These are phyloP conservation scores for Alnus rubra DNA, from an alignment of 306 rosid species.

Conservation along the genomic window DNA sequence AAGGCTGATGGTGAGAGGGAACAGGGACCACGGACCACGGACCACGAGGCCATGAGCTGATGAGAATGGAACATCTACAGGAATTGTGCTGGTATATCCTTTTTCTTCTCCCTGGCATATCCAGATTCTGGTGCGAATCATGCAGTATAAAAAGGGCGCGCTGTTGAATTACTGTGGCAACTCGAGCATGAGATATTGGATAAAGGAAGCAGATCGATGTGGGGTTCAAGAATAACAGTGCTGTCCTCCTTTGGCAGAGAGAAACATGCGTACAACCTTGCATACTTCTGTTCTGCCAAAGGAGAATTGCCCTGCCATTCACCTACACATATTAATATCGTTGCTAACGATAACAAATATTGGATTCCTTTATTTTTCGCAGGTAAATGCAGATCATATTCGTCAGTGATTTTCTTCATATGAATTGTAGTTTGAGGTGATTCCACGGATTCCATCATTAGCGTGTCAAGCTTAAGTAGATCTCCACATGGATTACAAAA, in stretches of 20 bases:
- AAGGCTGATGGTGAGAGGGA: constrained; percentile 19
- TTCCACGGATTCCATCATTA: too few species aligned
- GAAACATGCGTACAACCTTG: constrained; percentile 24
- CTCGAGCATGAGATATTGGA: too few species aligned
- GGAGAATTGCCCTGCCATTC: constrained; percentile 74
- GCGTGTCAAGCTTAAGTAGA: too few species aligned
- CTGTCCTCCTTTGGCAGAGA: constrained; percentile 93
- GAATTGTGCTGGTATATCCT: constrained; percentile 45
- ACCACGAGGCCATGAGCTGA: constrained; percentile 17
- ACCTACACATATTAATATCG: too few species aligned
- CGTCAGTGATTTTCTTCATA: too few species aligned
- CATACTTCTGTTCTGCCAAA: constrained; percentile 49
- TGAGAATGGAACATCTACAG: constrained; percentile 31
- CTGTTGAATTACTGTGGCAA: not conserved
- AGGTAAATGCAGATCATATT: too few species aligned
- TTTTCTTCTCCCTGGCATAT: constrained; percentile 47
- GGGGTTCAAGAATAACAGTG: constrained; percentile 40
- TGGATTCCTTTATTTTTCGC: too few species aligned
- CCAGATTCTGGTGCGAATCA: constrained; percentile 41
- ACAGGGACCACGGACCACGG: too few species aligned
- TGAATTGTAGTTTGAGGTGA: too few species aligned
- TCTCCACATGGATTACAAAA: too few species aligned
- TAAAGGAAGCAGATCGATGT: too few species aligned
- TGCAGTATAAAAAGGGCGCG: constrained; percentile 19
- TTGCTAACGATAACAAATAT: too few species aligned